Percentiles rank a stretch among this genome's conserved stretches.
Evolutionary conservation across 768 basidiomycete species (phyloP).

Genomic region (Russula lepida): DNA sequence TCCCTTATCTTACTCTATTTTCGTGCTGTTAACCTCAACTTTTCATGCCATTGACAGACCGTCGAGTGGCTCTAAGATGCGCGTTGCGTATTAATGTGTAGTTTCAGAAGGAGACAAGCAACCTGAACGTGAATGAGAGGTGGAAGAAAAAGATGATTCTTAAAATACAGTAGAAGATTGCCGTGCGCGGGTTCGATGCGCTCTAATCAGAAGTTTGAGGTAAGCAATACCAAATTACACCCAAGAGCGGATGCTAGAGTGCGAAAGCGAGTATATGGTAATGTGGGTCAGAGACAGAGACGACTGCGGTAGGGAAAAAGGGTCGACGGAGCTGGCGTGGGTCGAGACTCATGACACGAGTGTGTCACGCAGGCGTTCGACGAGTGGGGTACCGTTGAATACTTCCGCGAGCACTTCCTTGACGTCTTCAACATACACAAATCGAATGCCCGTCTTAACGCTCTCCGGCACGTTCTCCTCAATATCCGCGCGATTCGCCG

Average conservation of each 20-base stretch:
- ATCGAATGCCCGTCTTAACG: conserved; percentile 89
- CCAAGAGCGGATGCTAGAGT: not conserved
- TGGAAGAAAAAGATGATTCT: not conserved
- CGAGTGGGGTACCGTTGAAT: conserved; percentile 54
- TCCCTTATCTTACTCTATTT: not conserved
- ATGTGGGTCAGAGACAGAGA: not conserved
- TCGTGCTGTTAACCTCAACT: not conserved
- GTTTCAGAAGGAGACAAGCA: not conserved
- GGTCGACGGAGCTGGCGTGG: not conserved
- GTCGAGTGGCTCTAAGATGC: conserved; percentile 28
- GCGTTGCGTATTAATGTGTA: conserved; percentile 4
- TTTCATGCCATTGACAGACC: conserved; percentile 20
- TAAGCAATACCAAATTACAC: conserved; percentile 2
- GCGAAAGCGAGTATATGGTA: not conserved
- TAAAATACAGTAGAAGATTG: conserved; percentile 18
- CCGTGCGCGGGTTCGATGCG: conserved; percentile 14
- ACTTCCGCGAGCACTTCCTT: conserved; percentile 83
- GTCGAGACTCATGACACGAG: conserved; percentile 23
- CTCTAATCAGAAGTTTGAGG: conserved; percentile 12
- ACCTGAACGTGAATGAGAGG: conserved; percentile 15
- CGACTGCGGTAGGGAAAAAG: not conserved
- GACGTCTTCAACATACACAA: conserved; percentile 94
- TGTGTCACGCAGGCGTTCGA: conserved; percentile 63
- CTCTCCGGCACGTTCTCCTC: conserved; percentile 96
- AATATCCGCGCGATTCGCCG: conserved; percentile 86